phyloP scores from a whole-genome alignment of 768 basidiomycete species.

The Favolaschia claudopus region DNA sequence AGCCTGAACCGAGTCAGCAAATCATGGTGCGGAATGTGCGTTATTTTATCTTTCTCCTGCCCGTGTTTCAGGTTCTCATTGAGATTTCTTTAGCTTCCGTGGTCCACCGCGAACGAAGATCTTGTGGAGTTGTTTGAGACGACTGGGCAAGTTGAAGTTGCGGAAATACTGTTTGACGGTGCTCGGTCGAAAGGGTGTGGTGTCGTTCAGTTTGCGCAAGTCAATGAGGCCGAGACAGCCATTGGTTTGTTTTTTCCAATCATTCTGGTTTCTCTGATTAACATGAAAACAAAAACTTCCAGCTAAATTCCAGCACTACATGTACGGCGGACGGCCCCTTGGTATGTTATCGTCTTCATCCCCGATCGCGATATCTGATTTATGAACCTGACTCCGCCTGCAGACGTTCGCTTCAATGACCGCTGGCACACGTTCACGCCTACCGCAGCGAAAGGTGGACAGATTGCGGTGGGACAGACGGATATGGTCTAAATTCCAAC shows the following conservation, averaged over 20 bases:
- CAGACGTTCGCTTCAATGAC: constrained; percentile 94
- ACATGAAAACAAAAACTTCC: constrained; percentile 9
- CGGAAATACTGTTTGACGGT: constrained; percentile 94
- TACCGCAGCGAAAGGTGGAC: constrained; percentile 87
- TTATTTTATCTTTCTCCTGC: constrained; percentile 30
- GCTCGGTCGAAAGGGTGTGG: constrained; percentile 94
- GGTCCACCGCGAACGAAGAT: constrained; percentile 99
- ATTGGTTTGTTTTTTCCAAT: constrained; percentile 62
- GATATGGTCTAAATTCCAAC: constrained; percentile 55
- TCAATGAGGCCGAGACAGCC: constrained; percentile 91
- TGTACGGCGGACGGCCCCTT: constrained; percentile 91
- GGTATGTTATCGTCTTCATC: constrained; percentile 53
- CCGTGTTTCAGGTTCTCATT: neutral
- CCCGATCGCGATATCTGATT: neutral
- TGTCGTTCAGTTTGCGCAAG: constrained; percentile 92
- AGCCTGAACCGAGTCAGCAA: constrained; percentile 91
- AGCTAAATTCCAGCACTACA: constrained; percentile 95
- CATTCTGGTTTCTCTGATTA: neutral
- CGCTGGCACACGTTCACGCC: constrained; percentile 95
- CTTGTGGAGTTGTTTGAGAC: constrained; percentile 98
- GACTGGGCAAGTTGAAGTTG: constrained; percentile 92
- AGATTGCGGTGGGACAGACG: constrained; percentile 69
- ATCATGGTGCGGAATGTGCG: constrained; percentile 98
- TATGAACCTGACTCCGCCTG: no score
- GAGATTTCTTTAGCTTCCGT: constrained; percentile 76